Evolutionary conservation across 257 asterid species (phyloP), one percentile per base, ranked within the genome.

Genomic region (Nicotiana sylvestris): DNA sequence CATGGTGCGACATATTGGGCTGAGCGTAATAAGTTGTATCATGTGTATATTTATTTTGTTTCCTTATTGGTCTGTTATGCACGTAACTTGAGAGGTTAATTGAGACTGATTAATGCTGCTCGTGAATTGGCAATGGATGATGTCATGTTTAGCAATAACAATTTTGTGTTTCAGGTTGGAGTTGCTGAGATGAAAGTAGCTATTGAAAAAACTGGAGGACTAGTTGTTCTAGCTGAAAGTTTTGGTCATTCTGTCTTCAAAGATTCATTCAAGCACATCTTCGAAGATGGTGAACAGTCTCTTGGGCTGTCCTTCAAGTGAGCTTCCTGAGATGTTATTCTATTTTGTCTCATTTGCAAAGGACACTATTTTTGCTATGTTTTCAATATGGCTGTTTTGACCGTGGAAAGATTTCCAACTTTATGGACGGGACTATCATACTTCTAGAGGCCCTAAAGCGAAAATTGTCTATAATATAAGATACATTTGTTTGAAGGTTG

Each of bases 111-210:
- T 72, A 51, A 74, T 74, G 62, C 64, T 74, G 27, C 43, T 5
- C 43, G 9, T 74, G 62, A 51, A 51, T 51, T 74, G 27, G 80
- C 27, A 27, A 43, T 35, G 7, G n/a, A 16, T 78, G 53, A 13
- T 62, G 4, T 21, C 37, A 43, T 6, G 76, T 60, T 51, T 74
- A 33, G 61, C 10, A 62, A 85, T 83, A 57, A 83, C 60, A 17
- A 7, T 37, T 66, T 61, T 64, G 60, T 10, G 82, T 82, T 88
- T 83, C 86, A 96, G 98, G 98, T 96, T 85, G 99, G 99, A 83
- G 90, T 96, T 92, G 99, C 98, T 76, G 99, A 96, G 92, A 96
- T 96, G 98, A 94, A 96, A 90, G 95, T 96, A 69, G 97, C 98
- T 78, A 94, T 96, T 64, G 99, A 96, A 90, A 93, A 87, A 88